These are phyloP conservation scores for Strigomonas oncopelti DNA, from an alignment of 208 protist species.

Conservation along the genomic window DNA sequence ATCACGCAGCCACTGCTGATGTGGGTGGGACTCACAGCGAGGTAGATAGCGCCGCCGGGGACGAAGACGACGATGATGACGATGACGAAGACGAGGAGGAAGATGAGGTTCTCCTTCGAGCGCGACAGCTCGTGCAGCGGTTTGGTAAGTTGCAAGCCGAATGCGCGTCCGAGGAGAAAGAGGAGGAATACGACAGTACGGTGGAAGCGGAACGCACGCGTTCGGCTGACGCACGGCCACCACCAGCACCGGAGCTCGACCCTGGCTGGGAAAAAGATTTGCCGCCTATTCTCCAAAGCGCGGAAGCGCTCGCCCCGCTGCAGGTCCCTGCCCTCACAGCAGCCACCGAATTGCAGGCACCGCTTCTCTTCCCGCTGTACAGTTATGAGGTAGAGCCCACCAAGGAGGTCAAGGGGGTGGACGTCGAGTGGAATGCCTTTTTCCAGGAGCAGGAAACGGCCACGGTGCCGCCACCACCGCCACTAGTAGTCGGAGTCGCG, in stretches of 20 bases:
- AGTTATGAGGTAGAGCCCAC: constrained; percentile 25
- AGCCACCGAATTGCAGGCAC: not conserved
- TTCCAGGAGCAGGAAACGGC: not conserved
- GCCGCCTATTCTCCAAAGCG: not conserved
- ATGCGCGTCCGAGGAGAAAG: not conserved
- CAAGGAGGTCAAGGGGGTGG: constrained; percentile 22
- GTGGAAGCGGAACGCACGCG: too few relatives aligned
- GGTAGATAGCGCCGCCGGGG: not conserved
- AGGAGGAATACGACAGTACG: not conserved
- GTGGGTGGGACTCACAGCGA: too few relatives aligned
- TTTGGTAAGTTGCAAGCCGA: constrained; percentile 1
- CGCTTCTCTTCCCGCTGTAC: constrained; percentile 4
- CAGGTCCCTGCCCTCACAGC: not conserved
- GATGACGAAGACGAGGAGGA: constrained; percentile 23
- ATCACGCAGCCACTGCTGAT: too few relatives aligned
- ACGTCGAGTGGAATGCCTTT: not conserved
- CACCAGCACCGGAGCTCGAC: not conserved
- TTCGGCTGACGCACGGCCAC: too few relatives aligned
- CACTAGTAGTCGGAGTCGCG: too few relatives aligned
- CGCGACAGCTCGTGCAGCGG: constrained; percentile 1
- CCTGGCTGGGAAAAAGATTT: not conserved
- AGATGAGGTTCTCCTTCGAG: constrained; percentile 25
- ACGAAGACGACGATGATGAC: not conserved
- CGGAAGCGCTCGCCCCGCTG: not conserved
- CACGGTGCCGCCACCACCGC: not conserved